These are phyloP conservation scores for Amaranthus tricolor DNA, from an alignment of 179 eudicot genomes.

Conservation along the genomic window DNA sequence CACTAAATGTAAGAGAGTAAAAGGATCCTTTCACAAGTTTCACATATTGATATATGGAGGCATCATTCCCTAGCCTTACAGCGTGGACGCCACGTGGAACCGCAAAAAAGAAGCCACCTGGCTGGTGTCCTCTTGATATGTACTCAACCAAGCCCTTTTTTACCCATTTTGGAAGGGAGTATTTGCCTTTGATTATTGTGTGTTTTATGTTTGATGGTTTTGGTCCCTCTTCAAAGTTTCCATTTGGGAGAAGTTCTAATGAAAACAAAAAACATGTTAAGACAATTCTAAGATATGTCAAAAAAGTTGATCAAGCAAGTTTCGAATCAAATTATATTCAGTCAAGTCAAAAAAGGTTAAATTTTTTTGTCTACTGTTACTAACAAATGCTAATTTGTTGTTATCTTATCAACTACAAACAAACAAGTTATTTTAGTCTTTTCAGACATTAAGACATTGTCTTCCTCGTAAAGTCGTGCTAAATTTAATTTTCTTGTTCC, in stretches of 20 bases:
- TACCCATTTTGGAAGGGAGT: slow-evolving; percentile 48
- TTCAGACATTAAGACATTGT: no score
- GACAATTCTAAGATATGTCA: no score
- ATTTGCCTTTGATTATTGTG: slow-evolving; percentile 28
- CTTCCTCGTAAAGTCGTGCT: no score
- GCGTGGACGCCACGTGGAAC: slow-evolving; percentile 54
- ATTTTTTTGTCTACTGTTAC: no score
- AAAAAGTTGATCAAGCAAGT: no score
- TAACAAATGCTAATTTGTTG: no score
- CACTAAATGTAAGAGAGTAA: slow-evolving; percentile 47
- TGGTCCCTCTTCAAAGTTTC: slow-evolving; percentile 47
- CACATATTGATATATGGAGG: slow-evolving; percentile 38
- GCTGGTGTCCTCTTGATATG: slow-evolving; percentile 49
- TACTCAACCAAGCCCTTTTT: slow-evolving; percentile 48
- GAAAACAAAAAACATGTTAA: no score
- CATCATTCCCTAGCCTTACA: slow-evolving; percentile 49
- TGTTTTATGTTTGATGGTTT: slow-evolving; percentile 34
- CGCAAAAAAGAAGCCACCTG: slow-evolving; percentile 46
- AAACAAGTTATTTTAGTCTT: no score
- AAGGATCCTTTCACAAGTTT: slow-evolving; percentile 30
- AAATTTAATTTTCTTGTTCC: no score
- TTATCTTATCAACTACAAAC: no score
- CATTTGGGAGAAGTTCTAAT: slow-evolving; percentile 45
- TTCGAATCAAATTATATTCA: no score
- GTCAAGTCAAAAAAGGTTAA: no score